Percentiles rank a stretch among this genome's conserved stretches.
Conservation (phyloP, 2,329 filamentous ascomycete genomes). For the Acrocalymma vagum region DNA sequence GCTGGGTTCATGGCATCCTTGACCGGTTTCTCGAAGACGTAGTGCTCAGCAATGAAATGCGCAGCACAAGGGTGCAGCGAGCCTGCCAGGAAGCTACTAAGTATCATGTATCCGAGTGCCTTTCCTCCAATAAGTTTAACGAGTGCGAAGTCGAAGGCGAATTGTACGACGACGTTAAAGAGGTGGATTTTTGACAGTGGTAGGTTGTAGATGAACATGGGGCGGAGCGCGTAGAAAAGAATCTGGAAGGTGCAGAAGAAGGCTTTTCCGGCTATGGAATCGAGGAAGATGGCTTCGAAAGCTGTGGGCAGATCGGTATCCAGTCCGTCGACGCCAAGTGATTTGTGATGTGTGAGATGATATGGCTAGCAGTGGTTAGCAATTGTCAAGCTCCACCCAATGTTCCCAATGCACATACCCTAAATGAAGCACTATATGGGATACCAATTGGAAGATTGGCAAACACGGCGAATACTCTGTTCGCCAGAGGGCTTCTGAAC, state of each 20-base stretch:
- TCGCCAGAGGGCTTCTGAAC: slow-evolving; percentile 81
- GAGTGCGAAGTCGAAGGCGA: slow-evolving; percentile 78
- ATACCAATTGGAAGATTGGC: slow-evolving; percentile 96
- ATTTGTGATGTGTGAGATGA: slow-evolving; percentile 99
- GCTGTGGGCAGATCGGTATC: slow-evolving; percentile 96
- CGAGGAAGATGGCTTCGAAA: slow-evolving; percentile 89
- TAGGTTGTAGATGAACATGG: slow-evolving; percentile 91
- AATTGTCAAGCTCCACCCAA: neutral
- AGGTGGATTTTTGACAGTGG: slow-evolving; percentile 86
- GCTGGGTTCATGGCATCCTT: slow-evolving; percentile 65
- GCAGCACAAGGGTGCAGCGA: slow-evolving; percentile 93
- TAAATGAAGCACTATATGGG: slow-evolving; percentile 95
- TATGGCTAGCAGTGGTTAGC: slow-evolving; percentile 72
- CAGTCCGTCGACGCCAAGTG: slow-evolving; percentile 92
- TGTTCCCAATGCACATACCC: slow-evolving; percentile 61
- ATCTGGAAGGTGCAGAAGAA: slow-evolving; percentile 99
- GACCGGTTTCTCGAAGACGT: slow-evolving; percentile 58
- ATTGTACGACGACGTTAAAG: slow-evolving; percentile 80
- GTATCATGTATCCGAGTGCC: slow-evolving; percentile 81
- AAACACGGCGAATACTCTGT: slow-evolving; percentile 87
- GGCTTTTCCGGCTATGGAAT: slow-evolving; percentile 94
- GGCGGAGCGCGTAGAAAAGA: slow-evolving; percentile 95
- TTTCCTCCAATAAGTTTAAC: slow-evolving; percentile 68
- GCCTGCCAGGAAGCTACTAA: slow-evolving; percentile 92
- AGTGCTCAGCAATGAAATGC: slow-evolving; percentile 98